Base-by-base conservation (phyloP, 345 rosid species). In the Eucalyptus lansdowneana region DNA sequence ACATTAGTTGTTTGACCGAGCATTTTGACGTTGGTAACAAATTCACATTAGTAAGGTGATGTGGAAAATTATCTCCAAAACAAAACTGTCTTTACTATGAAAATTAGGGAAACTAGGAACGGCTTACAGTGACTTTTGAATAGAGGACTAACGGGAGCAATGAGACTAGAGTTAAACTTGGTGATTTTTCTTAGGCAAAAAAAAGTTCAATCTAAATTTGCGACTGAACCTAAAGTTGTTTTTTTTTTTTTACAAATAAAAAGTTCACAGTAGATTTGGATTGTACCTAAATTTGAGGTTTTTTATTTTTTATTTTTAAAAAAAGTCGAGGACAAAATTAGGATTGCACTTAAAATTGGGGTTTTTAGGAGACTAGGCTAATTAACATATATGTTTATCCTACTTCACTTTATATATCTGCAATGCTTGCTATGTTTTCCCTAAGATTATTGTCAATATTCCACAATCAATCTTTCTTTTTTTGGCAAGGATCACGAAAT, bases 301-400 rank as follows among this genome's bases (percentile, higher is more conserved):
- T 19, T 53, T 51, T 17, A 7, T 51, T 51, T 53, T 3, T 53
- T 3, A 1, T 15, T 50, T 45, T 45, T 3, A 17, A 51, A 51
- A 51, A 19, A 53, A 53, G 2, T 53, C 25, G 0, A 53, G 11
- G 25, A 53, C 0, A 8, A 0, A 53, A 53, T 53, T 19, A 0
- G 5, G 25, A 53, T 53, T 19, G 58, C 17, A 14, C 40, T 9
- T 67, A 31, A 67, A 31, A 17, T 31, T 8, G 22, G 37, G 40
- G 40, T 67, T 31, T 67, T n/a, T 67, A 67, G 80, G 80, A 29
- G 80, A 15, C 13, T 56, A 24, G 62, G 62, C 62, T 24, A 56
- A 67, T 67, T 31, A 31, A 67, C 72, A 65, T 65, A 16, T 67
- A 31, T 67, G 6, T 17, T n/a, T n/a, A 67, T 67, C 11, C 1